Percentiles rank a stretch among this genome's conserved stretches.
These are phyloP conservation scores for Penicillium lagena DNA, from an alignment of 495 filamentous ascomycete species.

Conservation along the genomic window DNA sequence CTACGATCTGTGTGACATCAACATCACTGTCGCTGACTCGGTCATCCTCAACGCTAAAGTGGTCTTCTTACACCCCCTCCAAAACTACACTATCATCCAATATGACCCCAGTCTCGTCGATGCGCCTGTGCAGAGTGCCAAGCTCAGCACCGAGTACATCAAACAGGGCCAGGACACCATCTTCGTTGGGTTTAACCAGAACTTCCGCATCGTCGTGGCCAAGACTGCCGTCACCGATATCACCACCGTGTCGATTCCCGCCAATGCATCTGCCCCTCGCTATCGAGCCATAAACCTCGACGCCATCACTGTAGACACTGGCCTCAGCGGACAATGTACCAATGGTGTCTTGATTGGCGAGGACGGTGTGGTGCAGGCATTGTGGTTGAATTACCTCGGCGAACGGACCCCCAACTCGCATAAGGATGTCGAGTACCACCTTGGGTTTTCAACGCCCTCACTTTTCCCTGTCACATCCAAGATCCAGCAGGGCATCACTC, in stretches of 20 bases:
- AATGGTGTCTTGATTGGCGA: slow-evolving; percentile 86
- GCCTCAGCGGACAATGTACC: slow-evolving; percentile 84
- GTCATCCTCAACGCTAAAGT: slow-evolving; percentile 92
- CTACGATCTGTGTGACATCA: slow-evolving; percentile 94
- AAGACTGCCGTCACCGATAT: slow-evolving; percentile 96
- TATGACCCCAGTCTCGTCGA: slow-evolving; percentile 91
- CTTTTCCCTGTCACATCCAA: slow-evolving; percentile 78
- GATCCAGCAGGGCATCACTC: slow-evolving; percentile 71
- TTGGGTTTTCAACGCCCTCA: slow-evolving; percentile 84
- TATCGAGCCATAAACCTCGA: slow-evolving; percentile 96
- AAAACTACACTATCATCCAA: slow-evolving; percentile 93
- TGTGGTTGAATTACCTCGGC: slow-evolving; percentile 95
- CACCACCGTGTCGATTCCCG: slow-evolving; percentile 93
- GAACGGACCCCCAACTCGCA: slow-evolving; percentile 71
- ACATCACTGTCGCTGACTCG: slow-evolving; percentile 89
- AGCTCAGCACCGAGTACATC: slow-evolving; percentile 70
- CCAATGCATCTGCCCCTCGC: slow-evolving; percentile 82
- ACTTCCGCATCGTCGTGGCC: slow-evolving; percentile 84
- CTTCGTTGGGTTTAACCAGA: slow-evolving; percentile 96
- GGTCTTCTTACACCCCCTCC: slow-evolving; percentile 94
- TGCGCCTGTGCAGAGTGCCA: slow-evolving; percentile 86
- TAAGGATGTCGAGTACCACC: slow-evolving; percentile 95
- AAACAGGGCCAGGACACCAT: slow-evolving; percentile 87
- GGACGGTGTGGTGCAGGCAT: slow-evolving; percentile 85
- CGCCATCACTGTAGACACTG: slow-evolving; percentile 94